A percentile compares a stretch with the other conserved stretches of the same genome.
Evolutionary conservation across 495 filamentous ascomycete species (phyloP).

Genomic region (Tuber borchii): DNA sequence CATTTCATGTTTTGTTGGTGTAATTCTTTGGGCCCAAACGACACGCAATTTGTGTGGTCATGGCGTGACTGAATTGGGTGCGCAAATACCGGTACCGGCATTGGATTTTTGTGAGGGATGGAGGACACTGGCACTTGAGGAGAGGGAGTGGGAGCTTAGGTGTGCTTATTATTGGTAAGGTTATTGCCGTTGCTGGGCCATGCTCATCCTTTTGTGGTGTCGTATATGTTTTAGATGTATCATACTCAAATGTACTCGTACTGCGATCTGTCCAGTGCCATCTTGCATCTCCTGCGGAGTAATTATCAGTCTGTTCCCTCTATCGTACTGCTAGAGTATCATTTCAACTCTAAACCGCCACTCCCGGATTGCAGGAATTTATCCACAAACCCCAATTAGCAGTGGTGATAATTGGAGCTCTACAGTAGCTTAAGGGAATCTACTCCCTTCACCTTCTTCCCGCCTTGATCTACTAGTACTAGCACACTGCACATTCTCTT

Average conservation of each 20-base stretch:
- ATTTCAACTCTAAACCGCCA: not conserved
- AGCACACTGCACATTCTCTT: not conserved
- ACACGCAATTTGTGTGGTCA: not conserved
- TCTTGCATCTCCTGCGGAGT: not conserved
- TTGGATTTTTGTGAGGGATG: not conserved
- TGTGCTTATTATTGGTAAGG: not conserved
- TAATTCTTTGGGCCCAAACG: not conserved
- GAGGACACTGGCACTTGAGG: not conserved
- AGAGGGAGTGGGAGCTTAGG: not conserved
- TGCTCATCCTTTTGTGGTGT: not conserved
- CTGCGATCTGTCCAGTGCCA: not conserved
- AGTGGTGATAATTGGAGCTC: not conserved
- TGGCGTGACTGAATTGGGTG: not conserved
- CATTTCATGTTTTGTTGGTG: not conserved
- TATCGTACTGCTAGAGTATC: not conserved
- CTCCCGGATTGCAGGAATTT: not conserved
- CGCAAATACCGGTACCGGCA: not conserved
- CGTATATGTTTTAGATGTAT: not conserved
- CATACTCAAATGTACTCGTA: not conserved
- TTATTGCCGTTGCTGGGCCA: not conserved
- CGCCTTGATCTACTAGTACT: not conserved
- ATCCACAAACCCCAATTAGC: not conserved
- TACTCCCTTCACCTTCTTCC: not conserved
- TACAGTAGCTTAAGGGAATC: not conserved
- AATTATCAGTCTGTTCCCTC: not conserved